Evolutionary conservation across 768 basidiomycete species (phyloP), one percentile per base, ranked within the genome.

Genomic region (Suillus clintonianus): DNA sequence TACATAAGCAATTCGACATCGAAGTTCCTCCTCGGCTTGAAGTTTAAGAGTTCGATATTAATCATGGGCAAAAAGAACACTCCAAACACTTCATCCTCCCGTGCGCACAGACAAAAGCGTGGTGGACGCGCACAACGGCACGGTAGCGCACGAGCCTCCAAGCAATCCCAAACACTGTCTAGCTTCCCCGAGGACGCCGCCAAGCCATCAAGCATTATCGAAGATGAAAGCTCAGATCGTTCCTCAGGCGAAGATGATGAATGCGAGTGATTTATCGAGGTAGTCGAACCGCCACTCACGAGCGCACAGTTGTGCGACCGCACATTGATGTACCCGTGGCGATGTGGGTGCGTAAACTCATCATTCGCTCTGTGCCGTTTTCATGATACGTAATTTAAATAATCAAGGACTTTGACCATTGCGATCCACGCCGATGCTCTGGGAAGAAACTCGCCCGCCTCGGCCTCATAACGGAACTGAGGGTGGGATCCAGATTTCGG

Each of bases 371-470:
- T 55, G 6, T 13, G 24, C 13, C 0, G 13, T 14, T 30, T 24
- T 64, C 22, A 36, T 10, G 32, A 7, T 1, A 27, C 8, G 7
- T 15, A 32, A 22, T 41, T 5, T 37, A 61, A 50, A 51, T 13
- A 17, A 42, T 62, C 50, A 62, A 97, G 95, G 97, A 99, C 73
- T 98, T 99, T 77, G 90, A 92, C 73, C 97, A 99, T 74, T 99
- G 97, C 72, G 97, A 99, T 74, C 96, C 97, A 0, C 89, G 89
- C 54, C 80, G 87, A 60, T 92, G 90, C 69, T 89, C 87, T 5
- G 97, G 97, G 4, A 98, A 97, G 81, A 96, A 93, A 73, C 86
- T 99, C 6, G 82, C 93, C 3, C 82, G 97, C 10, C 83, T 94
- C 19, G 92, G 93, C 2, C 78, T 99, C 27, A 91, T 98, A 73